Evolutionary conservation across 2,329 filamentous ascomycete species (phyloP).

Genomic region (Pseudogymnoascus sp.): DNA sequence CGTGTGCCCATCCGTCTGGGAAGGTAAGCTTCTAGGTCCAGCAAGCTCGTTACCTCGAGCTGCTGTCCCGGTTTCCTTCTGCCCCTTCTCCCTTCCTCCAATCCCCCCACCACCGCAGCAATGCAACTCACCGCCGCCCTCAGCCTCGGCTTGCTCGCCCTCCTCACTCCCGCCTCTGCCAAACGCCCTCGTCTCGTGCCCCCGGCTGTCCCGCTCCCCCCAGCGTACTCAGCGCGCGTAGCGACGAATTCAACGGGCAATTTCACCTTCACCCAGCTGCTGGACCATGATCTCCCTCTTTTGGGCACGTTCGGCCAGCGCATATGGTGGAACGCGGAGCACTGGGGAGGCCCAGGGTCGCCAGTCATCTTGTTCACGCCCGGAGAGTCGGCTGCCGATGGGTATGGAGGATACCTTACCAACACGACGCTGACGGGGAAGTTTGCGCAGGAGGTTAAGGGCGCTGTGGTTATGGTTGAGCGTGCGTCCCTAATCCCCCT

Average conservation of each 20-base stretch:
- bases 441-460: slow-evolving; percentile 45
- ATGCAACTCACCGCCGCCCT: not conserved
- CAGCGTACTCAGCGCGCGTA: not conserved
- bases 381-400: slow-evolving; percentile 41
- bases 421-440: slow-evolving; percentile 42
- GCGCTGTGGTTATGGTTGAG: slow-evolving; percentile 48
- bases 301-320: slow-evolving; percentile 48
- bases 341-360: slow-evolving; percentile 46
- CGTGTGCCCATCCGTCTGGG: not conserved
- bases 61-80: not conserved
- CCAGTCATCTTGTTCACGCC: slow-evolving; percentile 47
- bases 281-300: slow-evolving; percentile 50
- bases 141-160: not conserved
- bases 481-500: slow-evolving; percentile 30
- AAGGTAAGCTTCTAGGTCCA: not conserved
- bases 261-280: slow-evolving; percentile 43
- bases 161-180: not conserved
- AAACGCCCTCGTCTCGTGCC: not conserved
- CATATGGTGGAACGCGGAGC: slow-evolving; percentile 45
- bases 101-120: not conserved
- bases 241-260: not conserved
- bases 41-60: not conserved
- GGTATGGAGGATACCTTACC: slow-evolving; percentile 43
- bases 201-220: not conserved
- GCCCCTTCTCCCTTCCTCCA: not conserved